Percentiles rank a stretch among this genome's conserved stretches.
Conservation (phyloP, 257 asterid species). For the Craterostigma plantagineum region DNA sequence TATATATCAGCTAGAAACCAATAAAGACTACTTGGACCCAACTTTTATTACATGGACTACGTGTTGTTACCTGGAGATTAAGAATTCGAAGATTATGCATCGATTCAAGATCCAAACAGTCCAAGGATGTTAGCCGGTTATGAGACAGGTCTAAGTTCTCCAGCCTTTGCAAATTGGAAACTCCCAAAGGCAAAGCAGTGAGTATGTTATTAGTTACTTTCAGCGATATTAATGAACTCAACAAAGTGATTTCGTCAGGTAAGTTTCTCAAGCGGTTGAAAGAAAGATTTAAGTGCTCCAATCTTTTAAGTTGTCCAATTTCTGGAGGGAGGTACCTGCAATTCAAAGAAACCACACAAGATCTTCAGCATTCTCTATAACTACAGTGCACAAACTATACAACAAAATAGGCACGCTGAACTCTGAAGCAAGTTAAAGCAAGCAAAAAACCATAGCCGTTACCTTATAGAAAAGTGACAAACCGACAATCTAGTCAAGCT, state of each 20-base stretch:
- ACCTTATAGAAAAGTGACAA: constrained; percentile 91
- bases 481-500: constrained; percentile 70
- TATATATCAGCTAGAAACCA: not conserved
- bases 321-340: constrained; percentile 90
- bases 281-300: constrained; percentile 80
- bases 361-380: constrained; percentile 9
- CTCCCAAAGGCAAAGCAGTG: constrained; percentile 46
- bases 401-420: not conserved
- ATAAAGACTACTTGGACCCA: too few relatives aligned
- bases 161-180: constrained; percentile 47
- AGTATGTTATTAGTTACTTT: constrained; percentile 70
- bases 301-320: constrained; percentile 54
- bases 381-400: not conserved
- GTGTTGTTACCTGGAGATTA: constrained; percentile 57
- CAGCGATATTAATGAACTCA: constrained; percentile 43
- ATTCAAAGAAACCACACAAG: constrained; percentile 9
- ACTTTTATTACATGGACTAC: too few relatives aligned
- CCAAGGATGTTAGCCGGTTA: constrained; percentile 66
- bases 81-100: constrained; percentile 56
- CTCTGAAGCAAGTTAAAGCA: not conserved
- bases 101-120: constrained; percentile 44
- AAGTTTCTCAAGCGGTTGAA: constrained; percentile 83
- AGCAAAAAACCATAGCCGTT: not conserved
- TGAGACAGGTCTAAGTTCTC: constrained; percentile 76
- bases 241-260: constrained; percentile 55